Base-by-base conservation (phyloP, 108 stramenopile genomes). In the Nitzschia sp. region DNA sequence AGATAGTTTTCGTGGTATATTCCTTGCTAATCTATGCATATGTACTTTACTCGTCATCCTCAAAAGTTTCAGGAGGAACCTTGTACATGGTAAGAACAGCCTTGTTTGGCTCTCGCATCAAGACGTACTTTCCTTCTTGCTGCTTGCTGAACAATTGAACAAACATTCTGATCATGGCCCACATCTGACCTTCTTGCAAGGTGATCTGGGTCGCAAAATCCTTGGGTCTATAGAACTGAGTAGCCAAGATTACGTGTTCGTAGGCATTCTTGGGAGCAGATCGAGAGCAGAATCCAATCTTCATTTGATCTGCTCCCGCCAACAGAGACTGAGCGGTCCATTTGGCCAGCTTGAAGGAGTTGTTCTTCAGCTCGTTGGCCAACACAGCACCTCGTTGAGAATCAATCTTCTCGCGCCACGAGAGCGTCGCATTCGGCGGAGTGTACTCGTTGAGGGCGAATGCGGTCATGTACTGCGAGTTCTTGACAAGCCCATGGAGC, bases 311-410 rank as follows among this genome's bases (percentile, higher is more conserved):
- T 1, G 97, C 98, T 32, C 96, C 97, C 2, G 97, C 91, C 78
- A 99, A 74, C 1, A 98, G 76, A 0, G 96, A 93, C 80, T 97
- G 95, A 9, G 97, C 97, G 21, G 97, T 96, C 97, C 97, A 99
- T 78, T 97, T 96, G 38, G 97, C 98, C 47, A 99, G 72, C 77
- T 99, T 98, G 86, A 92, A 95, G 29, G 88, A 83, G 75, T 99
- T 99, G 78, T 99, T 99, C 92, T 98, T 98, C 62, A 99, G 78
- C 72, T 98, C 98, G 46, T 91, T 94, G 24, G 96, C 98, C 59
- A 99, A 78, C 21, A 99, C 96, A 46, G 97, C 94, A 59, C 97
- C 98, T 30, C 92, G 81, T 70, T 96, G 94, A 30, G 76, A 78
- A 76, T 99, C 98, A 62, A 99, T 93, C 87, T 95, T 97, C 28